phyloP scores from a whole-genome alignment of 176 grass and related monocot species.

The Oryza nivara region DNA sequence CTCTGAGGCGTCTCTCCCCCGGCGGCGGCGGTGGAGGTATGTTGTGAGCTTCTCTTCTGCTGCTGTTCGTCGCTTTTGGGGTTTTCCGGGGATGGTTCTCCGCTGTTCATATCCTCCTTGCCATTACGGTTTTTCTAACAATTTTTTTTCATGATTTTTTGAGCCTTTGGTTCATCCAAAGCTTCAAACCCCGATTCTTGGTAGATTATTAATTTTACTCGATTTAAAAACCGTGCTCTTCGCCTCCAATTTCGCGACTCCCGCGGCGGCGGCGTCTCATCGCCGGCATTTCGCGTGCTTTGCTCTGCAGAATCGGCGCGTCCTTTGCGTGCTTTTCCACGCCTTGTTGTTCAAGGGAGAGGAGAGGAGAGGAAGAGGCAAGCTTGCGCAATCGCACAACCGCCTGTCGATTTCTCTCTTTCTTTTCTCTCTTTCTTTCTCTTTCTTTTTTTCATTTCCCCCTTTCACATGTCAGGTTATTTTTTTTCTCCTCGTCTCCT shows the following conservation, averaged over 20 bases:
- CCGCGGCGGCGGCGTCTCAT: conserved; percentile 1
- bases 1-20: conserved; percentile 20
- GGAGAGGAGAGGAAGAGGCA: conserved; percentile 3
- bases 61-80: background rate
- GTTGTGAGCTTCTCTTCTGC: background rate
- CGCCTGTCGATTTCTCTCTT: conserved; percentile 39
- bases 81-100: background rate
- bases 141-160: background rate
- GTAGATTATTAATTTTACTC: background rate
- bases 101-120: conserved; percentile 23
- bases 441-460: background rate
- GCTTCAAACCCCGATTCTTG: background rate
- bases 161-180: background rate
- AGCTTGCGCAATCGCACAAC: conserved; percentile 38
- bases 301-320: conserved; percentile 36
- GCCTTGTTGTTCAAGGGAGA: conserved; percentile 49
- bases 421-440: background rate
- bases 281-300: conserved; percentile 52
- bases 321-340: conserved; percentile 69
- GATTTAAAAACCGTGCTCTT: too few relatives aligned
- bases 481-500: conserved; percentile 11
- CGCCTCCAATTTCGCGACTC: background rate
- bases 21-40: conserved; percentile 13
- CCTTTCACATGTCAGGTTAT: conserved; percentile 36
- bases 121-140: conserved; percentile 19